A percentile compares a stretch with the other conserved stretches of the same genome.
phyloP scores from a whole-genome alignment of 305 asterid genomes.

The Fraxinus albicans region DNA sequence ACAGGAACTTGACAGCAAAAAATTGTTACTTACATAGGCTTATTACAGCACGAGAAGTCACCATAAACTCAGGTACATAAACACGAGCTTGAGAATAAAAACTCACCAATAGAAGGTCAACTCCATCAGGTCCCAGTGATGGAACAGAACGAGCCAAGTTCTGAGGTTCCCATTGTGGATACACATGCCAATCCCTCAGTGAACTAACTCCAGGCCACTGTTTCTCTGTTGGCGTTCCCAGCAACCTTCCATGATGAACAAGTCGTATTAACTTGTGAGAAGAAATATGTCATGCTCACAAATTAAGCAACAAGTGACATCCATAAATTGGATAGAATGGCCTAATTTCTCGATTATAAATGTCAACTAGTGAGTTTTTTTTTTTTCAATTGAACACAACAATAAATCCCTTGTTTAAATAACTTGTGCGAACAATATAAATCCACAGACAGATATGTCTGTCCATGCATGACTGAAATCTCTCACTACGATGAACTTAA shows the following conservation, averaged over 20 bases:
- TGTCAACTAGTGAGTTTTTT: neutral
- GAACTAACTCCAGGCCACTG: constrained; percentile 89
- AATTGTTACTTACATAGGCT: neutral
- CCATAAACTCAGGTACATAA: neutral
- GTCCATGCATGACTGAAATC: neutral
- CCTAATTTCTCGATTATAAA: neutral
- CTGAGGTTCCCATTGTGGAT: constrained; percentile 92
- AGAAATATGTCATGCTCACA: neutral
- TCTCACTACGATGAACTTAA: neutral
- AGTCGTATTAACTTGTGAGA: neutral
- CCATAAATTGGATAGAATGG: neutral
- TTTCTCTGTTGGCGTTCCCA: constrained; percentile 88
- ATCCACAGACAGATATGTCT: neutral
- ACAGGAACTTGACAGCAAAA: neutral
- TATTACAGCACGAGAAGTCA: neutral
- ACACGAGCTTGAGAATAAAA: neutral
- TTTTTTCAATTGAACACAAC: too few species aligned
- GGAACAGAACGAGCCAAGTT: constrained; percentile 82
- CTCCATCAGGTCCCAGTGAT: constrained; percentile 69
- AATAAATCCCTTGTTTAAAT: neutral
- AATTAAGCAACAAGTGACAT: neutral
- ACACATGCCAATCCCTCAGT: constrained; percentile 87
- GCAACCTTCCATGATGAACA: constrained; percentile 43
- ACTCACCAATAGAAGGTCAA: constrained; percentile 74
- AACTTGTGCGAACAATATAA: neutral